Conservation (phyloP, 768 basidiomycete genomes). For the Russula ochroleuca region DNA sequence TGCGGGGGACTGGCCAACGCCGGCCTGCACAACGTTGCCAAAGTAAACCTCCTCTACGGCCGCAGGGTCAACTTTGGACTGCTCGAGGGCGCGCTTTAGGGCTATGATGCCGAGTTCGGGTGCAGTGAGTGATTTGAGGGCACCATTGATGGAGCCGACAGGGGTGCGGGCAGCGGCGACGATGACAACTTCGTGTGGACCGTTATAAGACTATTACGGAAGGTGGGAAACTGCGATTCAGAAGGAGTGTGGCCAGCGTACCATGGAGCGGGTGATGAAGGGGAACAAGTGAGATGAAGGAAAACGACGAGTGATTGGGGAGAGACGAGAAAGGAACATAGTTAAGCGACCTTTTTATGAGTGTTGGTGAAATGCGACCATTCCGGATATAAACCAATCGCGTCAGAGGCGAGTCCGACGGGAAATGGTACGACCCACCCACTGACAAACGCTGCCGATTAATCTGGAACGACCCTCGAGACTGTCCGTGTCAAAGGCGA, state of each 20-base stretch:
- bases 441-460: slow-evolving; percentile 22
- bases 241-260: slow-evolving; percentile 14
- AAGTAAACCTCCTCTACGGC: slow-evolving; percentile 94
- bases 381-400: slow-evolving; percentile 28
- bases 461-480: not conserved
- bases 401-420: slow-evolving; percentile 16
- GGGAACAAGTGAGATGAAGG: slow-evolving; percentile 34
- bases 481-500: not conserved
- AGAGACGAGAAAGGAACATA: slow-evolving; percentile 33
- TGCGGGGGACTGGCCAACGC: slow-evolving; percentile 96
- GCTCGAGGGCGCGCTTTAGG: slow-evolving; percentile 84
- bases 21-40: slow-evolving; percentile 96
- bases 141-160: slow-evolving; percentile 87
- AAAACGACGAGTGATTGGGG: slow-evolving; percentile 40
- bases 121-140: slow-evolving; percentile 83
- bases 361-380: slow-evolving; percentile 22
- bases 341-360: slow-evolving; percentile 8
- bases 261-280: slow-evolving; percentile 32
- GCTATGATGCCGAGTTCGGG: slow-evolving; percentile 86
- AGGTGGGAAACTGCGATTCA: slow-evolving; percentile 3
- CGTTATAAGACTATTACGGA: slow-evolving; percentile 32
- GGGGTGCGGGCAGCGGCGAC: slow-evolving; percentile 92
- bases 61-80: slow-evolving; percentile 73
- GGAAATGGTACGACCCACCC: slow-evolving; percentile 24
- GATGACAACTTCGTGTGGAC: slow-evolving; percentile 83